Evolutionary conservation across 495 filamentous ascomycete species (phyloP).

Genomic region (Letharia columbiana): DNA sequence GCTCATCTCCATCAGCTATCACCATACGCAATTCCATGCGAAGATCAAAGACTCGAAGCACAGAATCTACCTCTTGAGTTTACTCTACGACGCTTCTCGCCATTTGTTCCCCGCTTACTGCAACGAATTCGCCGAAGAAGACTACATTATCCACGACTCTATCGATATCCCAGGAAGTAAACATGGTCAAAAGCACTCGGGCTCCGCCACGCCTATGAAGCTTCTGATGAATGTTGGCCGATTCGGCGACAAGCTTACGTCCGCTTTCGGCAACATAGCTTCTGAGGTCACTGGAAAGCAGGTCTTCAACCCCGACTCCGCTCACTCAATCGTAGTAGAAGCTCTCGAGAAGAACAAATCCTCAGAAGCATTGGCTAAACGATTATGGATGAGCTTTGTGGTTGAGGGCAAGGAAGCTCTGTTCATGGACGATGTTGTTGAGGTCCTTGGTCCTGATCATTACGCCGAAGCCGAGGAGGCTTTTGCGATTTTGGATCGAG

Average conservation of each 20-base stretch:
- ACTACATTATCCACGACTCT: constrained; percentile 79
- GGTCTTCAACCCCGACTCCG: constrained; percentile 80
- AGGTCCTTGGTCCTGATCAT: constrained; percentile 71
- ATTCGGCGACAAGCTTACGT: constrained; percentile 82
- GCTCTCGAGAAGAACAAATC: constrained; percentile 75
- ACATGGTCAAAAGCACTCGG: constrained; percentile 38
- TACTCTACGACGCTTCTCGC: constrained; percentile 84
- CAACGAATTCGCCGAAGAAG: constrained; percentile 81
- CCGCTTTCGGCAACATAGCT: constrained; percentile 87
- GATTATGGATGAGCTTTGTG: constrained; percentile 98
- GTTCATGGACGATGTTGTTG: constrained; percentile 69
- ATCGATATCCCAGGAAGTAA: constrained; percentile 37
- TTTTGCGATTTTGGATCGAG: constrained; percentile 70
- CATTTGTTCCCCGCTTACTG: constrained; percentile 86
- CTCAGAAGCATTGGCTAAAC: constrained; percentile 78
- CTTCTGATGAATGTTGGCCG: constrained; percentile 71
- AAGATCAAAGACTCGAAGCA: constrained; percentile 85
- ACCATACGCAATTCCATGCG: constrained; percentile 82
- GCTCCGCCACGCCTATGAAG: constrained; percentile 64
- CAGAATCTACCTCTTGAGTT: constrained; percentile 65
- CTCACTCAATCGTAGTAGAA: constrained; percentile 80
- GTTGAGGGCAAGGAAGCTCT: constrained; percentile 77
- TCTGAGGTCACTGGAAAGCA: constrained; percentile 91
- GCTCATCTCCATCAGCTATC: constrained; percentile 89
- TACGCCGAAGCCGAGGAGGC: constrained; percentile 71